phyloP scores from a whole-genome alignment of 179 eudicot genomes.

The Drosera spatulata region DNA sequence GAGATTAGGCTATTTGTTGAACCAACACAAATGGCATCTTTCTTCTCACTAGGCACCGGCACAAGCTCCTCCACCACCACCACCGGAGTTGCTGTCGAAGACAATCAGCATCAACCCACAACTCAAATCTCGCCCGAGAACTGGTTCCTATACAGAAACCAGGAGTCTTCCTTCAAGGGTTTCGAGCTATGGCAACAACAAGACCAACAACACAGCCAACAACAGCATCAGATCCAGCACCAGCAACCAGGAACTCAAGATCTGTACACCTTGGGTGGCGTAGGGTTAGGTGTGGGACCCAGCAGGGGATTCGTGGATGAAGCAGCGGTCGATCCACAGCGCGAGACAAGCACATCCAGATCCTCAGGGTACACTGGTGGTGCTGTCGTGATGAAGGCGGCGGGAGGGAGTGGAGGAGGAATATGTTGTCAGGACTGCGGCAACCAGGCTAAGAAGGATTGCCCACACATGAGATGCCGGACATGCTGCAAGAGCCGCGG shows the following conservation, averaged over 20 bases:
- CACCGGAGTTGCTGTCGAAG: neutral
- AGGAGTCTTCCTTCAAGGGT: conserved; percentile 3
- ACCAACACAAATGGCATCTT: conserved; percentile 5
- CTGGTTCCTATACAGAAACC: conserved; percentile 12
- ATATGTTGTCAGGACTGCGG: neutral
- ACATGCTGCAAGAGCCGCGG: conserved; percentile 14
- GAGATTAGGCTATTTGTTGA: neutral
- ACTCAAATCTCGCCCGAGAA: conserved; percentile 7
- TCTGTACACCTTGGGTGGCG: conserved; percentile 6
- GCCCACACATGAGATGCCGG: conserved; percentile 8
- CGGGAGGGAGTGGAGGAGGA: conserved; percentile 12
- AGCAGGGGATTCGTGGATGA: neutral
- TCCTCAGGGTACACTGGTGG: conserved; percentile 1
- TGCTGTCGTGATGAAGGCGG: conserved; percentile 7
- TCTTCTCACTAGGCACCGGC: conserved; percentile 12
- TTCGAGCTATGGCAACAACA: conserved; percentile 8
- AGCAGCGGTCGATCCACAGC: too few relatives aligned
- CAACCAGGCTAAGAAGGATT: too few relatives aligned
- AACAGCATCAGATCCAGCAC: too few relatives aligned
- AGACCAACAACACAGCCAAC: neutral
- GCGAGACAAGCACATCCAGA: too few relatives aligned
- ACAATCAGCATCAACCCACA: neutral
- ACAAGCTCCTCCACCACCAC: neutral
- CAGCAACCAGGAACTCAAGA: neutral
- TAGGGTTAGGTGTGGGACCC: conserved; percentile 8